These are phyloP conservation scores for Monosporozyma unispora DNA, from an alignment of 805 yeast species.

Conservation along the genomic window DNA sequence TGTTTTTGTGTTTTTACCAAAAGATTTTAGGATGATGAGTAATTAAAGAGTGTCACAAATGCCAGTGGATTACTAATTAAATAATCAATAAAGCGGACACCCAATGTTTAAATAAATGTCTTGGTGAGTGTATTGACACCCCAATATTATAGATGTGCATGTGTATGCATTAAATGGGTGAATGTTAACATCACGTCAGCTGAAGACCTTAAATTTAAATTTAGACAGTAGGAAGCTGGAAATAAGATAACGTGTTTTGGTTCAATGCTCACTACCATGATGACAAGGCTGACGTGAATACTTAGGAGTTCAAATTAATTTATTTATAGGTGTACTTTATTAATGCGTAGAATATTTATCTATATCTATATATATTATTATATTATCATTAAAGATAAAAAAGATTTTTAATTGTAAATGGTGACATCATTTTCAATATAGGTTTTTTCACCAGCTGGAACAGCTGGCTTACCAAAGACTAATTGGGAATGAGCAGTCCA, in stretches of 20 bases:
- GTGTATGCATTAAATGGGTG: too few relatives aligned
- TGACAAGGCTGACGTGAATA: too few relatives aligned
- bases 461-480: slow-evolving; percentile 40
- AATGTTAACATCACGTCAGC: too few relatives aligned
- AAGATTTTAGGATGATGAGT: not conserved
- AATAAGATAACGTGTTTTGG: too few relatives aligned
- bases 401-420: slow-evolving; percentile 19
- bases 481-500: slow-evolving; percentile 44
- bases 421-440: slow-evolving; percentile 38
- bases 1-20: not conserved
- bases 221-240: too few relatives aligned
- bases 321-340: not conserved
- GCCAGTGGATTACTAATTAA: not conserved
- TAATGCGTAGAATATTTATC: not conserved
- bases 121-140: too few relatives aligned
- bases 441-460: slow-evolving; percentile 32
- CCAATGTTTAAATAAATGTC: too few relatives aligned
- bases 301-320: too few relatives aligned
- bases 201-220: too few relatives aligned
- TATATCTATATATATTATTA: not conserved
- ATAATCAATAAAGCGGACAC: not conserved
- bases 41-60: not conserved
- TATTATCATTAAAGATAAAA: not conserved
- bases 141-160: too few relatives aligned
- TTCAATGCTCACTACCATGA: too few relatives aligned